Conservation (phyloP, 164 flowering plant species). For the Saururus chinensis region DNA sequence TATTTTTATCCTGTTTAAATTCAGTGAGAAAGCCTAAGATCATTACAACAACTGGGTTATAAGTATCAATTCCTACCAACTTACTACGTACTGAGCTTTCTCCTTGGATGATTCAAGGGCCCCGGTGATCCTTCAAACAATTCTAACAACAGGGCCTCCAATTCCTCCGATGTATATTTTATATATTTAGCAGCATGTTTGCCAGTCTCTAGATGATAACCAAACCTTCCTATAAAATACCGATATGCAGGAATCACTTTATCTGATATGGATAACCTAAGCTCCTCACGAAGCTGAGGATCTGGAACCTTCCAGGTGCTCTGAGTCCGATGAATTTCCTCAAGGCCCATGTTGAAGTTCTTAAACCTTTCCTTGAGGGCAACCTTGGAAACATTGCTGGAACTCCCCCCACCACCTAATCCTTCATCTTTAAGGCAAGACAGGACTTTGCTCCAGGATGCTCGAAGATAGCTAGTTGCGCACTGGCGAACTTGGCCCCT, state of each 20-base stretch:
- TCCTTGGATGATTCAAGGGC: slow-evolving; percentile 37
- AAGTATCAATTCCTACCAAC: slow-evolving; percentile 16
- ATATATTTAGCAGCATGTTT: slow-evolving; percentile 71
- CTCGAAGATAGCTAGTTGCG: slow-evolving; percentile 69
- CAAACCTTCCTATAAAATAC: slow-evolving; percentile 63
- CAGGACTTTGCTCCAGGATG: slow-evolving; percentile 73
- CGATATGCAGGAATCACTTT: slow-evolving; percentile 79
- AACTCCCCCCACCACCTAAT: slow-evolving; percentile 46
- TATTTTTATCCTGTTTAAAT: neutral
- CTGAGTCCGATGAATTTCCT: slow-evolving; percentile 68
- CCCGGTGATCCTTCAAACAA: slow-evolving; percentile 65
- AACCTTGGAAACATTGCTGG: slow-evolving; percentile 51
- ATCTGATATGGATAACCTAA: slow-evolving; percentile 62
- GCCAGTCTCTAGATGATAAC: slow-evolving; percentile 62
- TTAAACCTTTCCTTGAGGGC: slow-evolving; percentile 75
- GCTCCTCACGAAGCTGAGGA: slow-evolving; percentile 73
- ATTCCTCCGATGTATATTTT: slow-evolving; percentile 69
- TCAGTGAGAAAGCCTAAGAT: neutral
- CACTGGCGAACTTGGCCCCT: slow-evolving; percentile 59
- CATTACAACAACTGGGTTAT: neutral
- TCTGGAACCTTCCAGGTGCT: slow-evolving; percentile 80
- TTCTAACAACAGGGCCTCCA: slow-evolving; percentile 60
- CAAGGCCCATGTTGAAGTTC: slow-evolving; percentile 65
- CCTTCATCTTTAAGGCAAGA: slow-evolving; percentile 82
- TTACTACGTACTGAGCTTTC: slow-evolving; percentile 36